These are phyloP conservation scores for Castanea sativa DNA, from an alignment of 306 rosid genomes.

Conservation along the genomic window DNA sequence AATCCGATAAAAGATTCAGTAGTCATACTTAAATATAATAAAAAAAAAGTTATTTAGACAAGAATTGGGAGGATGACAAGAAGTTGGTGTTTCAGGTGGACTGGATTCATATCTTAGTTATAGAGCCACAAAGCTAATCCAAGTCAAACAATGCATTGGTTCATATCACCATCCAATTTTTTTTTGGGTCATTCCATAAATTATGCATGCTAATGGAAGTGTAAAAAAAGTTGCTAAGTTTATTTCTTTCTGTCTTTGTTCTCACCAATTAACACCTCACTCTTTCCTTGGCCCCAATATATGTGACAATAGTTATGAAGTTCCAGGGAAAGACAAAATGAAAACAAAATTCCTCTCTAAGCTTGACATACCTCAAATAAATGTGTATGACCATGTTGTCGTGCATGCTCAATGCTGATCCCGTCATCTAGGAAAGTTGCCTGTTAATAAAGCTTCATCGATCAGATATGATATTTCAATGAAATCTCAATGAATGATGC, in stretches of 20 bases:
- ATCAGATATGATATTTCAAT: slow-evolving; percentile 17
- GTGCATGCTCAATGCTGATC: slow-evolving; percentile 75
- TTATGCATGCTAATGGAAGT: neutral
- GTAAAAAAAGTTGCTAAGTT: neutral
- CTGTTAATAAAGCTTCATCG: slow-evolving; percentile 36
- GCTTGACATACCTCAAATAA: slow-evolving; percentile 54
- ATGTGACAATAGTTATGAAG: neutral
- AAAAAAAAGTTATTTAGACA: neutral
- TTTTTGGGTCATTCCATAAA: neutral
- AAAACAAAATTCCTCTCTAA: neutral
- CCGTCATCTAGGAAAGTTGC: slow-evolving; percentile 94
- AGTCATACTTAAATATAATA: slow-evolving; percentile 1
- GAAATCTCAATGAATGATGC: neutral
- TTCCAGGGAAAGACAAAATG: neutral
- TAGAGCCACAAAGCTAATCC: neutral
- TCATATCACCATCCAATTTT: neutral
- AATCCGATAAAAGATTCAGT: slow-evolving; percentile 1
- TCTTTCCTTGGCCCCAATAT: neutral
- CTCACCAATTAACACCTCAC: neutral
- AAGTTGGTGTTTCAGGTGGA: slow-evolving; percentile 5
- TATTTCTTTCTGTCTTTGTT: neutral
- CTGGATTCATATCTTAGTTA: slow-evolving; percentile 4
- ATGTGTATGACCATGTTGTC: slow-evolving; percentile 89
- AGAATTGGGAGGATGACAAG: neutral
- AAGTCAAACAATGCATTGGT: slow-evolving; percentile 11